These are phyloP conservation scores for Dioscorea dumetorum DNA, from an alignment of 106 monocot genomes.

Conservation along the genomic window DNA sequence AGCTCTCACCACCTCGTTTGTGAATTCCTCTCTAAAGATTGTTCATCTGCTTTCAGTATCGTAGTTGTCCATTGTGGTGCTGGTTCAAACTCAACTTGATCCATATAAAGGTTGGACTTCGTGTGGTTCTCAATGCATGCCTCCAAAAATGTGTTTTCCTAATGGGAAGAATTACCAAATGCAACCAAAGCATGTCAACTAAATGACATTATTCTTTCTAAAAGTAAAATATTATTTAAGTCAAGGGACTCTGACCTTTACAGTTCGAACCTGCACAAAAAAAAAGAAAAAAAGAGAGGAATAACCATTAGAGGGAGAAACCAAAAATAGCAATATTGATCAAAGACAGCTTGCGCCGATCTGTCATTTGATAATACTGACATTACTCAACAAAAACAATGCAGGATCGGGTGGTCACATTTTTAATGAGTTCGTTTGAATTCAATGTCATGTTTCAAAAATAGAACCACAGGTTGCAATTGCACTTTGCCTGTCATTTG, in stretches of 20 bases:
- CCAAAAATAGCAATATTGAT: neutral
- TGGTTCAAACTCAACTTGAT: conserved; percentile 97
- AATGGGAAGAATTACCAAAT: neutral
- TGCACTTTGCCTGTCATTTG: neutral
- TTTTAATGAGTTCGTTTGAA: neutral
- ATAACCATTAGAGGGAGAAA: too few relatives aligned
- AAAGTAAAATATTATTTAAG: neutral
- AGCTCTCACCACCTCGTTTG: conserved; percentile 43
- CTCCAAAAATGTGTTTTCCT: conserved; percentile 89
- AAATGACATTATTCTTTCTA: too few relatives aligned
- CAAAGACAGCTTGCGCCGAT: neutral
- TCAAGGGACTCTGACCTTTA: conserved; percentile 71
- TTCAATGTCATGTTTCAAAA: neutral
- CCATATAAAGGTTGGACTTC: conserved; percentile 93
- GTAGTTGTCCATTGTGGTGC: conserved; percentile 62
- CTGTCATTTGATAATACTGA: too few relatives aligned
- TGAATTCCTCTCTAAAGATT: conserved; percentile 28
- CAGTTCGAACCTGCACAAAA: conserved; percentile 81
- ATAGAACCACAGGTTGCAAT: neutral
- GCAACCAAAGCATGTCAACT: too few relatives aligned
- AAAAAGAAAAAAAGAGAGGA: neutral
- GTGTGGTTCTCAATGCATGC: conserved; percentile 99
- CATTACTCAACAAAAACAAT: too few relatives aligned
- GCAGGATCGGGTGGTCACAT: too few relatives aligned
- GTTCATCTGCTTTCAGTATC: conserved; percentile 63